Evolutionary conservation across 495 filamentous ascomycete genomes (phyloP).

Genomic region (Daldinia concentrica): DNA sequence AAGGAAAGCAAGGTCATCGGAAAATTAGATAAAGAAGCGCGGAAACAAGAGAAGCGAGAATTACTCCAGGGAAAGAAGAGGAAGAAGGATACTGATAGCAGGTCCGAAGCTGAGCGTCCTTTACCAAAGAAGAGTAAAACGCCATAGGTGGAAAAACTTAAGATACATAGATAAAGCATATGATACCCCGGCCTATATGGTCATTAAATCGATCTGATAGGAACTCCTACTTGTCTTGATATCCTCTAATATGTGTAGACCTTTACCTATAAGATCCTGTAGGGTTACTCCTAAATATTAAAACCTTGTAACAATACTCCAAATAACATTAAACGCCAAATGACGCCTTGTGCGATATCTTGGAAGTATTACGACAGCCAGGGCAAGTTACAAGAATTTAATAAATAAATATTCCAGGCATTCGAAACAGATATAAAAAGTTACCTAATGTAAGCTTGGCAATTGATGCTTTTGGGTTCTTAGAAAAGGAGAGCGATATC

Average conservation of each 20-base stretch:
- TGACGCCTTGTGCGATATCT: neutral
- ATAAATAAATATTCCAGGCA: neutral
- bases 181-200: slow-evolving; percentile 37
- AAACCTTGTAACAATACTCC: too few species aligned
- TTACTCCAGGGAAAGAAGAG: slow-evolving; percentile 47
- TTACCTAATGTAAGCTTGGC: slow-evolving; percentile 13
- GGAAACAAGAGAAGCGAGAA: slow-evolving; percentile 59
- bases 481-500: slow-evolving; percentile 1
- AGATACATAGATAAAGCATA: slow-evolving; percentile 7
- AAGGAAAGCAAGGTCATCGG: slow-evolving; percentile 56
- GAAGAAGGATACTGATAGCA: slow-evolving; percentile 37
- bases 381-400: too few species aligned
- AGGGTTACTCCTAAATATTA: too few species aligned
- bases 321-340: too few species aligned
- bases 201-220: slow-evolving; percentile 10
- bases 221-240: neutral
- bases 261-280: neutral
- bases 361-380: neutral
- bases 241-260: neutral
- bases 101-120: slow-evolving; percentile 17
- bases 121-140: slow-evolving; percentile 41
- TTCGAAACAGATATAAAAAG: slow-evolving; percentile 18
- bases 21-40: slow-evolving; percentile 61
- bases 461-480: slow-evolving; percentile 14
- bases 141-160: slow-evolving; percentile 14